A percentile compares a stretch with the other conserved stretches of the same genome.
phyloP scores from a whole-genome alignment of 768 basidiomycete species.

The Hydnum rufescens region DNA sequence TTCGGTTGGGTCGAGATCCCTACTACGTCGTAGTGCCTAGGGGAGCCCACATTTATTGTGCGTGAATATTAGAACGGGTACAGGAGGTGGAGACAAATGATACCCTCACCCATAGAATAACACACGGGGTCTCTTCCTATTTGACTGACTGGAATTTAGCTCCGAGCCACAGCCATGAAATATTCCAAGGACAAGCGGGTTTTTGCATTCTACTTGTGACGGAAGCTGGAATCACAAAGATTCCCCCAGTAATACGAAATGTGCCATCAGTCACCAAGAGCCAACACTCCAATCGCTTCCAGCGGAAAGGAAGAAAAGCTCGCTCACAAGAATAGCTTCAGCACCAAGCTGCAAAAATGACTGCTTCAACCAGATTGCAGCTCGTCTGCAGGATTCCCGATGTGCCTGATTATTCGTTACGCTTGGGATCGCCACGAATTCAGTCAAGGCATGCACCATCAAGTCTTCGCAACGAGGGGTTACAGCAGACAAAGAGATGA shows the following conservation, averaged over 20 bases:
- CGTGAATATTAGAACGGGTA: not conserved
- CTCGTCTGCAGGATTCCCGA: constrained; percentile 80
- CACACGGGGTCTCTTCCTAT: constrained; percentile 49
- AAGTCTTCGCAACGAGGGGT: constrained; percentile 25
- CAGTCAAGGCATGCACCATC: constrained; percentile 58
- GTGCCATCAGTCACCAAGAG: not conserved
- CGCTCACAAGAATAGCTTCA: constrained; percentile 45
- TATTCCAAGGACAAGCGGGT: constrained; percentile 77
- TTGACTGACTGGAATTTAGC: constrained; percentile 12
- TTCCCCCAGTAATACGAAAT: not conserved
- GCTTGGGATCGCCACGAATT: constrained; percentile 75
- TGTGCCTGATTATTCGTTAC: constrained; percentile 49
- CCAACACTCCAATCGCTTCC: not conserved
- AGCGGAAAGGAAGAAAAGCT: constrained; percentile 1
- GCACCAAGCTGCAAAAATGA: constrained; percentile 80
- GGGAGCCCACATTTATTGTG: not conserved
- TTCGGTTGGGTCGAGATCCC: constrained; percentile 31
- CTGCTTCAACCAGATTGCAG: constrained; percentile 81
- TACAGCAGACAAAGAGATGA: too few relatives aligned
- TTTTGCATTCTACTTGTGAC: constrained; percentile 44
- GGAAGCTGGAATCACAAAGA: constrained; percentile 33
- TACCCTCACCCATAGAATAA: constrained; percentile 84
- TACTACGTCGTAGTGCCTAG: constrained; percentile 93
- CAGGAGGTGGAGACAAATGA: not conserved
- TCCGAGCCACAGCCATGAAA: constrained; percentile 34